Conservation (phyloP, 2,329 filamentous ascomycete genomes). For the Neurospora crassa region DNA sequence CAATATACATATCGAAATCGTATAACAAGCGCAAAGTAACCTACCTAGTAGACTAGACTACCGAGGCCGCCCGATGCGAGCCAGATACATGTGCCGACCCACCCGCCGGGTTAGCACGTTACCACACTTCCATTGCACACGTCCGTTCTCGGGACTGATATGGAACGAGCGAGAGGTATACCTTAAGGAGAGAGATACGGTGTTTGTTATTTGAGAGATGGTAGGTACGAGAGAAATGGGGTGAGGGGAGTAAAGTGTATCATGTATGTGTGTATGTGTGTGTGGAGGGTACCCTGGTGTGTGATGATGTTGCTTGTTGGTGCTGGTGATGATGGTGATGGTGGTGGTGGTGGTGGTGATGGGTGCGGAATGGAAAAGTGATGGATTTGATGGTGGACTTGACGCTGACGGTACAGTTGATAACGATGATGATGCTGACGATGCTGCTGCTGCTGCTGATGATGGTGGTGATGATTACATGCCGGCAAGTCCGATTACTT, state of each 20-base stretch:
- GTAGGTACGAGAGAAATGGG: not conserved
- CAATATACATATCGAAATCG: too few relatives aligned
- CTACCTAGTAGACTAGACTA: too few relatives aligned
- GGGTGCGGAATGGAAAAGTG: not conserved
- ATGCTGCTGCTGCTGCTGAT: too few relatives aligned
- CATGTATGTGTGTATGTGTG: not conserved
- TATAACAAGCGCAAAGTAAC: too few relatives aligned
- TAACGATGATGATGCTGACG: not conserved
- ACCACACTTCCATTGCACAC: not conserved
- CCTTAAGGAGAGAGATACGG: too few relatives aligned
- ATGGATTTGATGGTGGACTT: not conserved
- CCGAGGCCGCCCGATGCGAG: not conserved
- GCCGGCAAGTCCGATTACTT: too few relatives aligned
- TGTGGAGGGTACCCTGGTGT: not conserved
- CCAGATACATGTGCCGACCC: not conserved
- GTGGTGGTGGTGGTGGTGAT: too few relatives aligned
- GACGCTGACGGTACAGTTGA: not conserved
- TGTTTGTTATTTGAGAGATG: too few relatives aligned
- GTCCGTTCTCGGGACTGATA: not conserved
- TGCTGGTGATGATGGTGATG: not conserved
- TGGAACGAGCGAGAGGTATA: not conserved
- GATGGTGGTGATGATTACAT: too few relatives aligned
- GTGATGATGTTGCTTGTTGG: not conserved
- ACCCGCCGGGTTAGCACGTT: not conserved
- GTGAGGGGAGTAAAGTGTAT: not conserved